Base-by-base conservation (phyloP, 164 flowering plant species). In the Aristolochia contorta region DNA sequence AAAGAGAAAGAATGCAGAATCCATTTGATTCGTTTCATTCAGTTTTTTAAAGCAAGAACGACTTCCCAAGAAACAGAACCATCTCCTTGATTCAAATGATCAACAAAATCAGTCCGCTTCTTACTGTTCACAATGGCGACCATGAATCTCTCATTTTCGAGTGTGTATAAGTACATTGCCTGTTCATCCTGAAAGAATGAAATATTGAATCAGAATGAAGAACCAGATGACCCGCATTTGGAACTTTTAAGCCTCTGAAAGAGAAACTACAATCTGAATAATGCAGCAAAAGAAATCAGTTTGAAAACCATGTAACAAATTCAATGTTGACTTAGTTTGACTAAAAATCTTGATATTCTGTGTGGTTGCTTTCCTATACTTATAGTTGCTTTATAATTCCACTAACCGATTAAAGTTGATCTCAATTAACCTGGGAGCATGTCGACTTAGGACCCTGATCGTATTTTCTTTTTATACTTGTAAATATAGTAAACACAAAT, bases 131-230 rank as follows among this genome's bases (percentile, higher is more conserved):
- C 96, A 16, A 93, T 57, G 48, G 95, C 86, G 59, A 86, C 91
- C 53, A 59, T 70, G 75, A 85, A 90, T 62, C 61, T 80, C 66
- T 90, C 95, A 53, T 78, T 80, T 78, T 82, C 89, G n/a, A 93
- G 79, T 0, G 91, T 85, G 46, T 82, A 80, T 9, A 90, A 89
- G 63, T 85, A 93, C 87, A 93, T 88, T 3, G 82, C 59, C 68
- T 88, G 96, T 67, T 90, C 99, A 30, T 93, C 99, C 99, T 90
- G 83, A 32, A 60, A 67, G 43, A 56, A 30, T 7, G 18, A 56
- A 14, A 30, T 18, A 16, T 49, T 37, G 5, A 49, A 49, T 49
- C 53, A 49, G 53, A 49, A 16, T 10, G 10, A 37, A 37, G 53
- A 32, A 56, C 12, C 19, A 24, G 41, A 15, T 23, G 37, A 16